Conservation (phyloP, 169 alveolate species). For the Plasmodium knowlesi region DNA sequence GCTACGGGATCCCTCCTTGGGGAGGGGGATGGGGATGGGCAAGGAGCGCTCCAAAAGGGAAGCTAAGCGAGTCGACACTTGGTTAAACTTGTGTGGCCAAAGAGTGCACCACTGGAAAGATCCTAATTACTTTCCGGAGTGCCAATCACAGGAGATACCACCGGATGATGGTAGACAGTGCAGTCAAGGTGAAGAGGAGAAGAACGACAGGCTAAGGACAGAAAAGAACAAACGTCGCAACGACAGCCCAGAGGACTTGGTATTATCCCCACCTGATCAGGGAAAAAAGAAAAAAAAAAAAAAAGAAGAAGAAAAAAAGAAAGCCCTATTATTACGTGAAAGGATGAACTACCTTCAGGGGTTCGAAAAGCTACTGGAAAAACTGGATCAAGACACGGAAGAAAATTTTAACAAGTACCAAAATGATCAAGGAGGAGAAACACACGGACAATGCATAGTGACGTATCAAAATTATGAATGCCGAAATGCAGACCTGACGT, state of each 20-base stretch:
- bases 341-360: neutral
- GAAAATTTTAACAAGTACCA: neutral
- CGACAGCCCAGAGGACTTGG: neutral
- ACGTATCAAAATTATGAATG: slow-evolving; percentile 35
- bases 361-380: slow-evolving; percentile 24
- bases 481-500: slow-evolving; percentile 34
- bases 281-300: neutral
- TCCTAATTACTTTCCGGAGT: neutral
- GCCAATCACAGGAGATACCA: neutral
- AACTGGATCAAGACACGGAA: slow-evolving; percentile 3
- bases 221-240: neutral
- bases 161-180: neutral
- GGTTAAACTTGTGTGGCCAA: neutral
- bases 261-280: neutral
- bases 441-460: neutral
- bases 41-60: neutral
- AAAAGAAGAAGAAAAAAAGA: no score
- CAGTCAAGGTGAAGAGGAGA: neutral
- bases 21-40: neutral
- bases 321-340: neutral
- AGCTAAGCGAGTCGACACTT: neutral
- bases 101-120: slow-evolving; percentile 32
- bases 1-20: neutral
- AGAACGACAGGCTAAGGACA: neutral
- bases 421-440: slow-evolving; percentile 8